Conservation (phyloP, 352 stramenopile species). For the Phytophthora rubi region DNA sequence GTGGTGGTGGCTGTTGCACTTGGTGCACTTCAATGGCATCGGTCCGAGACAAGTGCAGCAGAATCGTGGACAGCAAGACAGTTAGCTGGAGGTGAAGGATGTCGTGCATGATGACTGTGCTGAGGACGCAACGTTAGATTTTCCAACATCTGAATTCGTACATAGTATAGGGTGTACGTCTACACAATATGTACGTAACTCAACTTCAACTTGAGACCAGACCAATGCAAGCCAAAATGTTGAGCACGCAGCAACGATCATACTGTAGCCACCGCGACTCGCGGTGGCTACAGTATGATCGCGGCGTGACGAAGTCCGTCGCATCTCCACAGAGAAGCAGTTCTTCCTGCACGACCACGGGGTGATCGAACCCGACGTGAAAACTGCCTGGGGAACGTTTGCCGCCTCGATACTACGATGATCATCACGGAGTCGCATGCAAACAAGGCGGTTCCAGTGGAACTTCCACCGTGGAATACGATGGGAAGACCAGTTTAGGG, state of each 20-base stretch:
- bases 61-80: constrained; percentile 12
- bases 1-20: constrained; percentile 10
- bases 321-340: constrained; percentile 2
- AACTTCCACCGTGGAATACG: constrained; percentile 8
- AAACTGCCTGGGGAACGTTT: background rate
- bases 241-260: background rate
- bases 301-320: background rate
- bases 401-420: background rate
- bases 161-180: background rate
- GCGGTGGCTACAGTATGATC: too few species aligned
- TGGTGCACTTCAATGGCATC: constrained; percentile 13
- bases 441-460: constrained; percentile 1
- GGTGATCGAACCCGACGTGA: constrained; percentile 16
- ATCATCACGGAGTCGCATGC: constrained; percentile 2
- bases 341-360: constrained; percentile 19
- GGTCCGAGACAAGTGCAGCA: constrained; percentile 6
- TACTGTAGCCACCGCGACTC: background rate
- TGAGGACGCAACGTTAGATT: background rate
- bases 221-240: background rate
- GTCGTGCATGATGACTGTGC: constrained; percentile 2
- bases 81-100: constrained; percentile 11
- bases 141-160: constrained; percentile 1
- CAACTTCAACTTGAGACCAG: constrained; percentile 23
- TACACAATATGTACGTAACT: constrained; percentile 21
- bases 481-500: constrained; percentile 6